These are phyloP conservation scores for Xylariales sp. DNA, from an alignment of 2,329 filamentous ascomycete species.

Conservation along the genomic window DNA sequence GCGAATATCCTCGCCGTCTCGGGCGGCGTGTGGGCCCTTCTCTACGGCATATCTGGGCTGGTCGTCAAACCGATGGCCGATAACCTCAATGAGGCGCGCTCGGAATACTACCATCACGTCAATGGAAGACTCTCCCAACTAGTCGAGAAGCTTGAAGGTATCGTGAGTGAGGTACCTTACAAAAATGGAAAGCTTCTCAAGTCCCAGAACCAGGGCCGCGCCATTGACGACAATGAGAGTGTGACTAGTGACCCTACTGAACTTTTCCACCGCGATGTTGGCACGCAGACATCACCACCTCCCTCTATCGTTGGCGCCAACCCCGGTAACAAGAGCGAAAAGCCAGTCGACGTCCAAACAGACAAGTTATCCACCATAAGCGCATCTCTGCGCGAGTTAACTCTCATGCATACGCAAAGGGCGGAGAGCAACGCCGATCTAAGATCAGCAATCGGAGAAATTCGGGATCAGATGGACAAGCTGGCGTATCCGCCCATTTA, in stretches of 20 bases:
- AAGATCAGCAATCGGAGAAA: conserved; percentile 64
- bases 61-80: conserved; percentile 73
- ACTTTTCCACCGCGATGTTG: conserved; percentile 83
- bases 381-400: conserved; percentile 57
- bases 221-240: conserved; percentile 54
- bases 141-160: conserved; percentile 63
- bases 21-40: conserved; percentile 66
- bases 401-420: conserved; percentile 57
- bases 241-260: conserved; percentile 75
- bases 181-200: conserved; percentile 46
- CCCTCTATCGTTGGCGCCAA: conserved; percentile 51
- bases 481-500: conserved; percentile 60
- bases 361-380: conserved; percentile 58
- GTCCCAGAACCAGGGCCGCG: conserved; percentile 37
- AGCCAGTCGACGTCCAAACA: conserved; percentile 54
- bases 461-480: conserved; percentile 74
- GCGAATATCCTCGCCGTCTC: conserved; percentile 70
- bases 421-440: conserved; percentile 63
- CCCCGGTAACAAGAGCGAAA: conserved; percentile 41
- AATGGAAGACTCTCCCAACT: conserved; percentile 59
- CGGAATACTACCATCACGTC: conserved; percentile 63
- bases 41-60: conserved; percentile 79
- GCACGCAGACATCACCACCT: conserved; percentile 76
- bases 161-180: conserved; percentile 71
- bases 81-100: conserved; percentile 62